phyloP scores from a whole-genome alignment of 495 filamentous ascomycete genomes.

The Annulohypoxylon nitens region DNA sequence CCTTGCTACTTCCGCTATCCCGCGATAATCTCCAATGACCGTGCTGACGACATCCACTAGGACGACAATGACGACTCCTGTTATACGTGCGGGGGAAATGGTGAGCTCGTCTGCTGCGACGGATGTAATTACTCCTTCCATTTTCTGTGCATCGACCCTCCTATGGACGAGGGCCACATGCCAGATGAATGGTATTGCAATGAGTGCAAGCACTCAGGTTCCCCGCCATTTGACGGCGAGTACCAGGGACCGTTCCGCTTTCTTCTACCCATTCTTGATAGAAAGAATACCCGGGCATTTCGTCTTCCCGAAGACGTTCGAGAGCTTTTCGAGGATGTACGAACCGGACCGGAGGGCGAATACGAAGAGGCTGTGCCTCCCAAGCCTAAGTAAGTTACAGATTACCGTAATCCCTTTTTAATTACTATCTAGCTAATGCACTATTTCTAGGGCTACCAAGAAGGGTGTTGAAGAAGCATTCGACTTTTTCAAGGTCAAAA shows the following conservation, averaged over 20 bases:
- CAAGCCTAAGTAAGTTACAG: constrained; percentile 57
- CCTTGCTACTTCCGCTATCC: constrained; percentile 26
- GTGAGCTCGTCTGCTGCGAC: constrained; percentile 93
- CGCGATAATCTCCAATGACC: neutral
- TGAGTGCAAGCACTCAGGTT: constrained; percentile 67
- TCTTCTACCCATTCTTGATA: constrained; percentile 70
- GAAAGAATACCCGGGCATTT: constrained; percentile 79
- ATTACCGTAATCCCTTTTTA: constrained; percentile 5
- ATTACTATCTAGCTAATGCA: constrained; percentile 41
- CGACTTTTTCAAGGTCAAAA: constrained; percentile 74
- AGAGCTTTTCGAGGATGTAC: constrained; percentile 79
- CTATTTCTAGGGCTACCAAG: constrained; percentile 55
- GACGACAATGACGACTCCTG: constrained; percentile 92
- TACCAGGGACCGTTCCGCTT: constrained; percentile 67
- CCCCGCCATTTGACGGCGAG: constrained; percentile 50
- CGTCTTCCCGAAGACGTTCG: constrained; percentile 74
- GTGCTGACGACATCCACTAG: constrained; percentile 51
- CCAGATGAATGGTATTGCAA: constrained; percentile 88
- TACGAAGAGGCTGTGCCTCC: constrained; percentile 72
- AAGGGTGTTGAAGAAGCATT: constrained; percentile 73
- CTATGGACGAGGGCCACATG: constrained; percentile 72
- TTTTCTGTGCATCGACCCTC: constrained; percentile 85
- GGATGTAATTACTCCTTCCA: constrained; percentile 89
- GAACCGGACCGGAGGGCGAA: constrained; percentile 78
- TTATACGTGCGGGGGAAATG: constrained; percentile 81